phyloP scores from a whole-genome alignment of 371 early-diverging fungal species.

The Apophysomyces sp. region DNA sequence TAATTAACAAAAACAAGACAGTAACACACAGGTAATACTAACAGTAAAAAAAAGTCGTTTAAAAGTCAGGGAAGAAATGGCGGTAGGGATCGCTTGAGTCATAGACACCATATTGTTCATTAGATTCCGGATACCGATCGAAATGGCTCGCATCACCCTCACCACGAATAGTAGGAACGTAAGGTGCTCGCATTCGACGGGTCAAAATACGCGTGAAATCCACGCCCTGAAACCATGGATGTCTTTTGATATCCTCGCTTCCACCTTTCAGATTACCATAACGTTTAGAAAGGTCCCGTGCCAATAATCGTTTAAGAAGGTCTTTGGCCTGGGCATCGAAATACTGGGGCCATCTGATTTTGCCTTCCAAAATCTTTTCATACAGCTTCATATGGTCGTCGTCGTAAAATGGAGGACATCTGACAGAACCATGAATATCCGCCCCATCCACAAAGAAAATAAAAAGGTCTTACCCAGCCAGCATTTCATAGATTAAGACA shows the following conservation, averaged over 20 bases:
- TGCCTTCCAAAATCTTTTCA: slow-evolving; percentile 91
- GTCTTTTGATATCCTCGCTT: slow-evolving; percentile 88
- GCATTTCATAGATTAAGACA: slow-evolving; percentile 74
- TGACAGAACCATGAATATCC: slow-evolving; percentile 29
- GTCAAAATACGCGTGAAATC: slow-evolving; percentile 86
- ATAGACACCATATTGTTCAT: slow-evolving; percentile 58
- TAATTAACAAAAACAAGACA: not conserved
- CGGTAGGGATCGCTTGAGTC: slow-evolving; percentile 34
- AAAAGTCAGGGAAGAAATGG: slow-evolving; percentile 37
- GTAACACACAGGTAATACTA: not conserved
- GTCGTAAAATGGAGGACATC: slow-evolving; percentile 96
- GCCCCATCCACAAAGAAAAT: slow-evolving; percentile 31
- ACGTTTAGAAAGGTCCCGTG: slow-evolving; percentile 85
- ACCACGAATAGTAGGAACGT: slow-evolving; percentile 80
- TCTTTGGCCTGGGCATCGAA: slow-evolving; percentile 92
- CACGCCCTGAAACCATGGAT: slow-evolving; percentile 94
- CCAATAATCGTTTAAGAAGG: slow-evolving; percentile 85
- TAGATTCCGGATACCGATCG: slow-evolving; percentile 89
- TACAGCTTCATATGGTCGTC: slow-evolving; percentile 94
- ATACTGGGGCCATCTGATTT: slow-evolving; percentile 87
- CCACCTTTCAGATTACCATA: slow-evolving; percentile 93
- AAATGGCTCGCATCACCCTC: slow-evolving; percentile 96
- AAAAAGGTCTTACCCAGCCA: slow-evolving; percentile 21
- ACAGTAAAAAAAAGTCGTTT: slow-evolving; percentile 2
- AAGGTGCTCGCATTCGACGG: slow-evolving; percentile 86